Evolutionary conservation across 2,329 filamentous ascomycete species (phyloP).

Genomic region (Colletotrichum tabaci): DNA sequence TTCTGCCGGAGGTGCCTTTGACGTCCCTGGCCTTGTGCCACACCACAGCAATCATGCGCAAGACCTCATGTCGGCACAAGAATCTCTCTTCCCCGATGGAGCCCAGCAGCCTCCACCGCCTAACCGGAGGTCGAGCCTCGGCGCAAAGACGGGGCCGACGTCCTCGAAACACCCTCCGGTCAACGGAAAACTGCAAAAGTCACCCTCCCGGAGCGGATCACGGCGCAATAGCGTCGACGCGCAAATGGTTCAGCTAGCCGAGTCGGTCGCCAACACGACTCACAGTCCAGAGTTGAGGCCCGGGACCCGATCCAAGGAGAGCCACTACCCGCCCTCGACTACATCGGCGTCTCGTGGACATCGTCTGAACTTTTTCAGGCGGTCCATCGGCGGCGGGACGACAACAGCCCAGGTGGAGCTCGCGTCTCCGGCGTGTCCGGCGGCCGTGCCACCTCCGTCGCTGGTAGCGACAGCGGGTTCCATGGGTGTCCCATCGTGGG

Average conservation of each 20-base stretch:
- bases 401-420: slow-evolving; percentile 42
- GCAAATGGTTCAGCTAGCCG: slow-evolving; percentile 46
- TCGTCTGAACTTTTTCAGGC: slow-evolving; percentile 67
- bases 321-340: slow-evolving; percentile 66
- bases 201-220: slow-evolving; percentile 44
- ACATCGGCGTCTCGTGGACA: slow-evolving; percentile 60
- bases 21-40: slow-evolving; percentile 49
- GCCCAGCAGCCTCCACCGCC: slow-evolving; percentile 63
- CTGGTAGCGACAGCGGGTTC: slow-evolving; percentile 16
- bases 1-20: slow-evolving; percentile 49
- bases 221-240: slow-evolving; percentile 52
- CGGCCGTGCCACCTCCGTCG: slow-evolving; percentile 40
- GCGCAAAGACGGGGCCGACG: slow-evolving; percentile 60
- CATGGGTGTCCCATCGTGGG: slow-evolving; percentile 59
- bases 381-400: slow-evolving; percentile 59
- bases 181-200: slow-evolving; percentile 47
- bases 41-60: slow-evolving; percentile 60
- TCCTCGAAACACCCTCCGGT: slow-evolving; percentile 44
- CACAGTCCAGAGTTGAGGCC: slow-evolving; percentile 49
- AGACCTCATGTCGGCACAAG: slow-evolving; percentile 60
- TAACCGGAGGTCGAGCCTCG: slow-evolving; percentile 67
- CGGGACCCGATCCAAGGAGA: slow-evolving; percentile 42
- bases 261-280: slow-evolving; percentile 44
- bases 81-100: slow-evolving; percentile 54
- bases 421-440: slow-evolving; percentile 46